phyloP scores from a whole-genome alignment of 2,329 filamentous ascomycete genomes.

The Botryosphaeria agaves region DNA sequence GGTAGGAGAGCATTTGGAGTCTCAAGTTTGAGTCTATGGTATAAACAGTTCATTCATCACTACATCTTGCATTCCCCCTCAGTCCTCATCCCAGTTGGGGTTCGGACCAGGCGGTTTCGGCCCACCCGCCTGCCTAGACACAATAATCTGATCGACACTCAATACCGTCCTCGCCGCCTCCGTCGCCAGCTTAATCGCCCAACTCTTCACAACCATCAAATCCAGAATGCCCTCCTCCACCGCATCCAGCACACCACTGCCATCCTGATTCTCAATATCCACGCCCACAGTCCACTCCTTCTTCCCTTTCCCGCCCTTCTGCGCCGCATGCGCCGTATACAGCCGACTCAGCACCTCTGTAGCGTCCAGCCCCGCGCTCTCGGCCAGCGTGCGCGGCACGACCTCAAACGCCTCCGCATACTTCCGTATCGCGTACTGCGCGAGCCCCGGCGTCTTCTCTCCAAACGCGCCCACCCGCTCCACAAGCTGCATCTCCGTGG shows the following conservation, averaged over 20 bases:
- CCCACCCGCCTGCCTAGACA: constrained; percentile 89
- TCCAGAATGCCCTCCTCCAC: constrained; percentile 82
- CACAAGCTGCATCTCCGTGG: constrained; percentile 84
- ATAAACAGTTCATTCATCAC: too few relatives aligned
- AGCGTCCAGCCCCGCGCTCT: constrained; percentile 87
- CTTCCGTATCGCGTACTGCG: constrained; percentile 95
- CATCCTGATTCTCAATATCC: constrained; percentile 78
- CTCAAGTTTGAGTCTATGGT: too few relatives aligned
- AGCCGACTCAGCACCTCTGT: constrained; percentile 89
- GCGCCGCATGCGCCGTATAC: constrained; percentile 73
- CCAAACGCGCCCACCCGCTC: constrained; percentile 81
- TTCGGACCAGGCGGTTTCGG: constrained; percentile 94
- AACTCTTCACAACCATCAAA: constrained; percentile 78
- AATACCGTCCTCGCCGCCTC: constrained; percentile 87
- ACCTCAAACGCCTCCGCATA: constrained; percentile 97
- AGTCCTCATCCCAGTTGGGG: constrained; percentile 56
- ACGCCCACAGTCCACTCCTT: constrained; percentile 85
- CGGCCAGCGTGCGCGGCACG: constrained; percentile 79
- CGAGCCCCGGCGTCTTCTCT: constrained; percentile 80
- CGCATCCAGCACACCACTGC: constrained; percentile 68
- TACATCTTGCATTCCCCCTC: too few relatives aligned
- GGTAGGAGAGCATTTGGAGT: too few relatives aligned
- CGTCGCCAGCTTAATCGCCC: constrained; percentile 93
- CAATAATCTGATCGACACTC: constrained; percentile 97
- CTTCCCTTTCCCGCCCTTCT: constrained; percentile 32